Evolutionary conservation across 1,139 yeast species (phyloP).

Genomic region (Geotrichum fermentans): DNA sequence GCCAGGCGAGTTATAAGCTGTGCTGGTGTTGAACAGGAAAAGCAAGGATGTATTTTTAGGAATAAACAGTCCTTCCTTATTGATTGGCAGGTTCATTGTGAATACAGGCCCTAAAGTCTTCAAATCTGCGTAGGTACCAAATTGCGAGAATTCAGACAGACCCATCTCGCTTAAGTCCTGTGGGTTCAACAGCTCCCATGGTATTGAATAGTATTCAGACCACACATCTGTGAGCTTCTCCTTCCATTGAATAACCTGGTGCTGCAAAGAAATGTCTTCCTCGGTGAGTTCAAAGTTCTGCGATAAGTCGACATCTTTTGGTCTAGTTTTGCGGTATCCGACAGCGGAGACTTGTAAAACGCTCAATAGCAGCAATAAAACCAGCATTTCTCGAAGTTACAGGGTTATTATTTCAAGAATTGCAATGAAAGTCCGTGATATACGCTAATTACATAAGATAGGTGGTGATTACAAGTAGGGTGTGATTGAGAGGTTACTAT

Average conservation of each 20-base stretch:
- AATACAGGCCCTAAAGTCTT: slow-evolving; percentile 23
- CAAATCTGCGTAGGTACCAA: slow-evolving; percentile 19
- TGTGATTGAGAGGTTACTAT: slow-evolving; percentile 10
- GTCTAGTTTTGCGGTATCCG: background rate
- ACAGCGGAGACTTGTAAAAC: background rate
- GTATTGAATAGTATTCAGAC: slow-evolving; percentile 24
- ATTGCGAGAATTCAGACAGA: slow-evolving; percentile 16
- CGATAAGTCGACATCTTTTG: background rate
- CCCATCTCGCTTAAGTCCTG: slow-evolving; percentile 24
- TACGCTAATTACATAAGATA: slow-evolving; percentile 2
- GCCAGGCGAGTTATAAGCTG: slow-evolving; percentile 7
- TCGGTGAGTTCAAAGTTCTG: background rate
- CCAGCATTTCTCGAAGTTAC: background rate
- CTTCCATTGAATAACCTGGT: slow-evolving; percentile 14
- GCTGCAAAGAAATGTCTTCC: slow-evolving; percentile 13
- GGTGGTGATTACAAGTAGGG: slow-evolving; percentile 2
- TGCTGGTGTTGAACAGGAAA: slow-evolving; percentile 28
- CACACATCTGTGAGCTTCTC: slow-evolving; percentile 20
- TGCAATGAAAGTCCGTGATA: too few relatives aligned
- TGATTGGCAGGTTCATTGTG: slow-evolving; percentile 21
- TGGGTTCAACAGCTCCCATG: slow-evolving; percentile 25
- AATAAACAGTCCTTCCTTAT: slow-evolving; percentile 22
- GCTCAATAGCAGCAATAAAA: background rate
- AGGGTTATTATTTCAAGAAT: background rate
- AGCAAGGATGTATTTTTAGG: slow-evolving; percentile 28